These are phyloP conservation scores for Trypanosoma congolense DNA, from an alignment of 208 protist genomes.

Conservation along the genomic window DNA sequence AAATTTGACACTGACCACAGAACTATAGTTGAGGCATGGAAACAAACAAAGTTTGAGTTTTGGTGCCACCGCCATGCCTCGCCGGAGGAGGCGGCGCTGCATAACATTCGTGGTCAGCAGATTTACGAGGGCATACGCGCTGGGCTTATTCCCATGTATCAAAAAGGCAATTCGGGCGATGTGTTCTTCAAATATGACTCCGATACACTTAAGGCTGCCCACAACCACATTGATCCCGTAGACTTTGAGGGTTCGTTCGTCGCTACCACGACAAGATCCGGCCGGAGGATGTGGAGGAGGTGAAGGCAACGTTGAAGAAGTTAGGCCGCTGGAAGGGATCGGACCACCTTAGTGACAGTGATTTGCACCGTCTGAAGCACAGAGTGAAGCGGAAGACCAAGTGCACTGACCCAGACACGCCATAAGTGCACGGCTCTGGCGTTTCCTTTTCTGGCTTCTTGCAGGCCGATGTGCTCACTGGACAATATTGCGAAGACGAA, in stretches of 20 bases:
- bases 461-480: not conserved
- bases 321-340: constrained; percentile 71
- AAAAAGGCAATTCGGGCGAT: constrained; percentile 61
- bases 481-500: too few relatives aligned
- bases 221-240: constrained; percentile 81
- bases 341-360: constrained; percentile 56
- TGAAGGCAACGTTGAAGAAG: constrained; percentile 63
- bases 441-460: not conserved
- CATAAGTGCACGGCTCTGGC: not conserved
- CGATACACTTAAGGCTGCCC: constrained; percentile 73
- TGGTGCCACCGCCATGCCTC: constrained; percentile 48
- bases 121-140: constrained; percentile 71
- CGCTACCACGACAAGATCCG: constrained; percentile 80
- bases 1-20: constrained; percentile 87
- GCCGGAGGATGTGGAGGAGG: constrained; percentile 56
- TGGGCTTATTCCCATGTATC: constrained; percentile 69
- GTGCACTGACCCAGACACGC: constrained; percentile 58
- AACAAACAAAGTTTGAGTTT: constrained; percentile 88
- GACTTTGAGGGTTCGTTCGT: constrained; percentile 67
- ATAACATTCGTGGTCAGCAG: constrained; percentile 77
- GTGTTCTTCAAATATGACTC: constrained; percentile 76
- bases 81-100: constrained; percentile 43
- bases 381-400: constrained; percentile 56
- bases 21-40: constrained; percentile 81
- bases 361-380: constrained; percentile 60